Evolutionary conservation across 2,329 filamentous ascomycete genomes (phyloP).

Genomic region (Trichoderma oligosporum): DNA sequence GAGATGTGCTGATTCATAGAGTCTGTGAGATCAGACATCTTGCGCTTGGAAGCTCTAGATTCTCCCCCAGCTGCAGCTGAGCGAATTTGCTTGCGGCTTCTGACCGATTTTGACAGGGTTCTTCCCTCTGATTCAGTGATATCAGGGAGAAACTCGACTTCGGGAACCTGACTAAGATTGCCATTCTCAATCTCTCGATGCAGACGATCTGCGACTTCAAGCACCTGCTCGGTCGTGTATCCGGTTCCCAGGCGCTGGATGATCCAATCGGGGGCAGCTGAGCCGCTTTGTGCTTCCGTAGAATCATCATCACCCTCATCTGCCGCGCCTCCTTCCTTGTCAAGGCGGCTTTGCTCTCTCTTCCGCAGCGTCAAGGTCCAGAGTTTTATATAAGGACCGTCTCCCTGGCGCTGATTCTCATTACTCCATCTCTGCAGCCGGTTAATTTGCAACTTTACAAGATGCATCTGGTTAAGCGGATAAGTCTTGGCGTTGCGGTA

Average conservation of each 20-base stretch:
- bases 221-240: slow-evolving; percentile 47
- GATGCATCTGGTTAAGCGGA: slow-evolving; percentile 58
- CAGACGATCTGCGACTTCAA: slow-evolving; percentile 45
- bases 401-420: slow-evolving; percentile 38
- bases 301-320: slow-evolving; percentile 35
- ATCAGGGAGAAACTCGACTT: slow-evolving; percentile 57
- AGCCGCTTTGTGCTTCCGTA: slow-evolving; percentile 31
- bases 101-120: slow-evolving; percentile 25
- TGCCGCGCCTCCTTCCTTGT: slow-evolving; percentile 27
- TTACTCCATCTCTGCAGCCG: slow-evolving; percentile 62
- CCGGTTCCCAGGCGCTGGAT: slow-evolving; percentile 43
- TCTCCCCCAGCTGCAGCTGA: slow-evolving; percentile 1
- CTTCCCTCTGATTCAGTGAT: slow-evolving; percentile 40
- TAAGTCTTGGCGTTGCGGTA: slow-evolving; percentile 64
- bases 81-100: slow-evolving; percentile 24
- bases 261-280: slow-evolving; percentile 49
- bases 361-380: slow-evolving; percentile 64
- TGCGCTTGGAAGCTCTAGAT: slow-evolving; percentile 26
- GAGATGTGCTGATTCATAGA: not conserved
- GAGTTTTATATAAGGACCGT: slow-evolving; percentile 34
- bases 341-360: slow-evolving; percentile 58
- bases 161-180: slow-evolving; percentile 47
- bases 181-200: slow-evolving; percentile 43
- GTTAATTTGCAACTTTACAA: slow-evolving; percentile 60
- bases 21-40: slow-evolving; percentile 22